Percentiles rank a stretch among this genome's conserved stretches.
These are phyloP conservation scores for Neopestalotiopsis sp. DNA, from an alignment of 2,329 filamentous ascomycete genomes.

Conservation along the genomic window DNA sequence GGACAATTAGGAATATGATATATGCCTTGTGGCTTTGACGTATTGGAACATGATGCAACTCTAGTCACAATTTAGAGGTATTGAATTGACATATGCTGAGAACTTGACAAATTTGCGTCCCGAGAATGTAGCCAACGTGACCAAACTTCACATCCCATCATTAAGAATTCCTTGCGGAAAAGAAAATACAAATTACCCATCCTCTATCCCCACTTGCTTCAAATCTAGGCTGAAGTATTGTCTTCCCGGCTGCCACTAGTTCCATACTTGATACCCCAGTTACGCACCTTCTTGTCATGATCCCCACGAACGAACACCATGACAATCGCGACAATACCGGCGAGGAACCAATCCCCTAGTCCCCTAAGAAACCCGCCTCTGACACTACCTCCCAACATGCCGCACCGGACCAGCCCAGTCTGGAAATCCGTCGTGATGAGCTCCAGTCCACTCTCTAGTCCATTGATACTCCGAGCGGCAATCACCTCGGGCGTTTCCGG, in stretches of 20 bases:
- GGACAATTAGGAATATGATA: too few relatives aligned
- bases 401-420: conserved; percentile 22
- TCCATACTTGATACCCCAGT: neutral
- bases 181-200: too few relatives aligned
- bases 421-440: conserved; percentile 30
- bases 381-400: conserved; percentile 26
- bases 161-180: too few relatives aligned
- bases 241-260: neutral
- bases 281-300: conserved; percentile 25
- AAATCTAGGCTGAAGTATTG: neutral
- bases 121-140: too few relatives aligned
- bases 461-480: conserved; percentile 29
- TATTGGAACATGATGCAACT: too few relatives aligned
- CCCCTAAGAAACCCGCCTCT: conserved; percentile 23
- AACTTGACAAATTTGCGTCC: too few relatives aligned
- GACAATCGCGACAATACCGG: conserved; percentile 22
- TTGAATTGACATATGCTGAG: too few relatives aligned
- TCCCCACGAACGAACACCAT: conserved; percentile 27
- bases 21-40: too few relatives aligned
- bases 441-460: conserved; percentile 32
- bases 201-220: neutral
- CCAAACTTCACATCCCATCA: too few relatives aligned
- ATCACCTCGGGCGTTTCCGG: conserved; percentile 24
- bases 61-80: too few relatives aligned
- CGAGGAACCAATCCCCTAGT: conserved; percentile 24